These are phyloP conservation scores for Botrytis galanthina DNA, from an alignment of 2,329 filamentous ascomycete genomes.

Conservation along the genomic window DNA sequence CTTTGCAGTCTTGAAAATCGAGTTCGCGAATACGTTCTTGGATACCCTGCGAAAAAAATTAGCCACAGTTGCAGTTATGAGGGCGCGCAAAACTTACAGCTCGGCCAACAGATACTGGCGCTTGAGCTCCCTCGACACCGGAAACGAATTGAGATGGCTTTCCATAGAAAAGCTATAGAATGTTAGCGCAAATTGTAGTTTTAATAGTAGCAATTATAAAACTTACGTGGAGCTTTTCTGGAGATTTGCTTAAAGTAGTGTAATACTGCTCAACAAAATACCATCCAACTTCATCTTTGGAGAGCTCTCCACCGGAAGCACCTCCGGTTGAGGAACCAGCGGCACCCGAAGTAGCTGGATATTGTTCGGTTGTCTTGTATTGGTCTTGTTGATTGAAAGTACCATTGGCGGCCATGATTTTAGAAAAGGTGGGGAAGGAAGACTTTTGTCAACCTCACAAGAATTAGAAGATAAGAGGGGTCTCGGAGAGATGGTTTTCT, in stretches of 20 bases:
- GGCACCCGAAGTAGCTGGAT: conserved; percentile 37
- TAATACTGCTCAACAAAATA: conserved; percentile 99
- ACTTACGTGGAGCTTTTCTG: conserved; percentile 83
- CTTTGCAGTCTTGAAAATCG: conserved; percentile 96
- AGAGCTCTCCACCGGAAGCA: conserved; percentile 48
- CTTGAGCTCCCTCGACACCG: conserved; percentile 84
- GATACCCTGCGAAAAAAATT: conserved; percentile 63
- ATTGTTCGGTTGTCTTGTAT: conserved; percentile 39
- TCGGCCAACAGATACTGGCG: conserved; percentile 82
- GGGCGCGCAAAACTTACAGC: conserved; percentile 57
- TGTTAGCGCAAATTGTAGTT: conserved; percentile 24
- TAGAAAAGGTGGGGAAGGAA: conserved; percentile 26
- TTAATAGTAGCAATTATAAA: neutral
- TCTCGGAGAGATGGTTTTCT: neutral
- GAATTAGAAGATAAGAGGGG: conserved; percentile 23
- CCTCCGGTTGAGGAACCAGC: conserved; percentile 36
- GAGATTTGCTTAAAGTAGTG: conserved; percentile 90
- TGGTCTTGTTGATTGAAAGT: conserved; percentile 39
- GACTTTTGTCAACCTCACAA: conserved; percentile 29
- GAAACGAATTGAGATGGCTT: conserved; percentile 95
- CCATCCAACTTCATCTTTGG: conserved; percentile 97
- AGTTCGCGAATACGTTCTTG: conserved; percentile 91
- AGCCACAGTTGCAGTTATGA: conserved; percentile 19
- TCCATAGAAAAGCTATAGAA: conserved; percentile 78
- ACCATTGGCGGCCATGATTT: conserved; percentile 40